Evolutionary conservation across 495 filamentous ascomycete genomes (phyloP), one percentile per base, ranked within the genome.

Genomic region (Thozetella sp.): DNA sequence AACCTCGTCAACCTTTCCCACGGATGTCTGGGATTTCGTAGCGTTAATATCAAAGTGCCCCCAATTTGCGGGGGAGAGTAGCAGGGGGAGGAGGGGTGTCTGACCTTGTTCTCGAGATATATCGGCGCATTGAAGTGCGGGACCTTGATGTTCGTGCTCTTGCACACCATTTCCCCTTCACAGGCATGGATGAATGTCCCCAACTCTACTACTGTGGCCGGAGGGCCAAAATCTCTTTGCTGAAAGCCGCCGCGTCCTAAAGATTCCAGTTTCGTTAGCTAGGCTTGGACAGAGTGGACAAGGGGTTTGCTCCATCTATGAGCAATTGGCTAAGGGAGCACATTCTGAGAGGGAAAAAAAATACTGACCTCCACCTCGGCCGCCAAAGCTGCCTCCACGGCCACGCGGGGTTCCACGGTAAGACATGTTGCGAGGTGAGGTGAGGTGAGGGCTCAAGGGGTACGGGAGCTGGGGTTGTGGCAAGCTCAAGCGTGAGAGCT

Each of bases 101-200:
- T 46, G 59, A 91, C 91, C 86, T 97, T 98, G 82, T 98, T 98
- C 83, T 99, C 93, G 54, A 98, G 88, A 81, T 93, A 99, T 68
- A 98, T 96, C 54, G 92, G 93, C 40, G 96, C 95, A 80, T 98
- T 98, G 88, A 99, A 99, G 77, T 97, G 96, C 51, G 95, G 95
- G 55, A 99, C 90, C 80, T 97, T 98, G 57, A 91, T 82, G 80
- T 97, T 98, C 73, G 89, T 86, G 55, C 90, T 93, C 77, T 91
- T 86, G 88, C 93, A 96, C 61, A 99, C 87, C 79, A 99, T 92
- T 76, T 99, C 95, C 68, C 95, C 94, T 76, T 99, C 95, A 76
- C 90, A 93, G 37, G 91, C 86, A 77, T 99, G 95, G 70, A 97
- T 75, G 76, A 98, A 94, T 64, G 85, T 82, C 69, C 95, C 95